Base-by-base conservation (phyloP, 164 flowering plant species). In the Protea cynaroides region DNA sequence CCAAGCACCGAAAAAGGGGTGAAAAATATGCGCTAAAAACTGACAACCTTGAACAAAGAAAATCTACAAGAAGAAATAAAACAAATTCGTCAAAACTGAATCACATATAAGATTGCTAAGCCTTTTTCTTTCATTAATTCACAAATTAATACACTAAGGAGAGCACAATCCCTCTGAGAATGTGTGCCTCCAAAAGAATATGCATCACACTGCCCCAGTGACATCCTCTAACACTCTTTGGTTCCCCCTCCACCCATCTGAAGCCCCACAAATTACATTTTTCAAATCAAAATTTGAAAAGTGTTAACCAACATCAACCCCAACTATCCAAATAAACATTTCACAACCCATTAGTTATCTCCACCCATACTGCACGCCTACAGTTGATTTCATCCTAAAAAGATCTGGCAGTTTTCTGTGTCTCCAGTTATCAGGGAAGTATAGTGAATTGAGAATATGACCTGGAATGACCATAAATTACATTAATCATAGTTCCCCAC, bases 161-260 rank as follows among this genome's bases (percentile, higher is more conserved):
- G 69, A 70, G 55, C 22, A 43, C 37, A 29, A 58, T 52, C 70
- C 49, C 53, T 64, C 70, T 10, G 46, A 64, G 17, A 34, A 23
- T 58, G 70, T 72, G 61, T 47, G 73, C 73, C 84, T 67, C 82
- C 83, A 46, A 78, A 84, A 83, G 85, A 83, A 86, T 84, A 78
- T 73, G 75, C 72, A 65, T 61, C 73, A 68, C 71, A 58, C 76
- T 56, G 51, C 24, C 56, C 61, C 58, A 25, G 2, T 15, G 51
- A 59, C 58, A 46, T 22, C 7, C 25, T 60, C 60, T 49, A 44
- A 52, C 57, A 29, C 23, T 22, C 25, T 25, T 23, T 17, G 37
- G 22, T 2, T 24, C 66, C 44, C 10, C 44, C 10, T 25, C 52
- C 59, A 21, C 17, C 66, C 51, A 23, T 59, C 58, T 72, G 18